Percentiles rank a stretch among this genome's conserved stretches.
phyloP scores from a whole-genome alignment of 1,284 basidiomycete species.

The Malassezia dermatis region DNA sequence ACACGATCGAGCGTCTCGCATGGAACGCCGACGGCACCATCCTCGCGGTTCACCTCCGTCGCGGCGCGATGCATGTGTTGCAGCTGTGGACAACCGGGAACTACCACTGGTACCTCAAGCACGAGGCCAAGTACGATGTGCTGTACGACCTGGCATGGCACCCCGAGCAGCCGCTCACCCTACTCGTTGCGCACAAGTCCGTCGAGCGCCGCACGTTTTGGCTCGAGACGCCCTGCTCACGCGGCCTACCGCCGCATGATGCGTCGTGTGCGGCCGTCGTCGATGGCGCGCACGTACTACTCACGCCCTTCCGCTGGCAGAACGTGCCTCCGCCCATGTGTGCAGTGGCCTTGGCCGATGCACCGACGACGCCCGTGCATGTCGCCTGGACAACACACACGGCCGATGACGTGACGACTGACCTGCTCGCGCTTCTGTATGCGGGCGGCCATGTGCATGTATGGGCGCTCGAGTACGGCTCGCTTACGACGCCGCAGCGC shows the following conservation, averaged over 20 bases:
- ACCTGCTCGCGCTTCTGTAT: conserved; percentile 61
- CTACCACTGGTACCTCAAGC: conserved; percentile 69
- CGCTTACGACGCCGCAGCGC: conserved; percentile 6
- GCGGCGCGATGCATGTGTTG: conserved; percentile 46
- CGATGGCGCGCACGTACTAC: conserved; percentile 72
- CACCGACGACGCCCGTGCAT: conserved; percentile 26
- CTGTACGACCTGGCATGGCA: conserved; percentile 69
- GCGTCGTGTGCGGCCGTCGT: conserved; percentile 77
- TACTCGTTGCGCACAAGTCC: conserved; percentile 57
- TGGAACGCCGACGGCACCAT: conserved; percentile 87
- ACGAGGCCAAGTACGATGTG: conserved; percentile 23
- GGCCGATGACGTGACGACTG: conserved; percentile 33
- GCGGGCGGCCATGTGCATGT: conserved; percentile 54
- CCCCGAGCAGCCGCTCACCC: conserved; percentile 62
- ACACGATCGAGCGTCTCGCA: conserved; percentile 61
- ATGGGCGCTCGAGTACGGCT: conserved; percentile 52
- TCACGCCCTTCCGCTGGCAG: conserved; percentile 86
- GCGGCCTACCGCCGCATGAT: conserved; percentile 59
- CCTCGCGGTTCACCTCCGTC: conserved; percentile 55
- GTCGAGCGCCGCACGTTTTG: conserved; percentile 58
- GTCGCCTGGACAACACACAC: conserved; percentile 57
- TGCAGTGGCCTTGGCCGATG: not conserved
- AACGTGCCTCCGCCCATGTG: conserved; percentile 95
- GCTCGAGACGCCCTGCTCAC: conserved; percentile 67
- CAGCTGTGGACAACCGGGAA: conserved; percentile 93